Percentiles rank a stretch among this genome's conserved stretches.
Evolutionary conservation across 495 filamentous ascomycete genomes (phyloP).

Genomic region (Penicillium paxilli): DNA sequence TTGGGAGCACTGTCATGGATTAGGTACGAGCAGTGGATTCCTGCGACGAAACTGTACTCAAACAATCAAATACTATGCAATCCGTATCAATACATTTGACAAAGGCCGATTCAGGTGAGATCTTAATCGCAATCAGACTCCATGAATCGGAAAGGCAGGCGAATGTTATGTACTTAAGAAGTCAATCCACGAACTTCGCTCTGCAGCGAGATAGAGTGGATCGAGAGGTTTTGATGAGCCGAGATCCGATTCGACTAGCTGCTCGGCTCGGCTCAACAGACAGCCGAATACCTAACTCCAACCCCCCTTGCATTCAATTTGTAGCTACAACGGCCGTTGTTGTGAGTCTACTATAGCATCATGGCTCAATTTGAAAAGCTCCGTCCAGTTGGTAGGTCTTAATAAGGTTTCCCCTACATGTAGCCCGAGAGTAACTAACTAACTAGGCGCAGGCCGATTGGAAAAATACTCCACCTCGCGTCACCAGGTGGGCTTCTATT

Average conservation of each 20-base stretch:
- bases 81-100: no score
- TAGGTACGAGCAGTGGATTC: no score
- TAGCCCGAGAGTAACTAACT: constrained; percentile 1
- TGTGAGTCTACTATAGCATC: neutral
- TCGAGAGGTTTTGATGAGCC: neutral
- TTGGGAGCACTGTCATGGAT: no score
- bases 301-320: neutral
- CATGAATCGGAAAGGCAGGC: no score
- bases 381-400: constrained; percentile 29
- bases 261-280: neutral
- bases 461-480: constrained; percentile 46
- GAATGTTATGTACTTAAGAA: no score
- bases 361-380: constrained; percentile 31
- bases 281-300: neutral
- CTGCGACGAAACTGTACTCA: no score
- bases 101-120: no score
- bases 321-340: neutral
- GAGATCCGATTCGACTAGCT: neutral
- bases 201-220: neutral
- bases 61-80: no score
- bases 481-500: constrained; percentile 45
- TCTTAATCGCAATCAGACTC: no score
- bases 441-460: constrained; percentile 29
- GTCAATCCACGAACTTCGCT: no score
- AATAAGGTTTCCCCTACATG: neutral